Conservation (phyloP, 2,329 filamentous ascomycete genomes). For the Pezicula rhizophila region DNA sequence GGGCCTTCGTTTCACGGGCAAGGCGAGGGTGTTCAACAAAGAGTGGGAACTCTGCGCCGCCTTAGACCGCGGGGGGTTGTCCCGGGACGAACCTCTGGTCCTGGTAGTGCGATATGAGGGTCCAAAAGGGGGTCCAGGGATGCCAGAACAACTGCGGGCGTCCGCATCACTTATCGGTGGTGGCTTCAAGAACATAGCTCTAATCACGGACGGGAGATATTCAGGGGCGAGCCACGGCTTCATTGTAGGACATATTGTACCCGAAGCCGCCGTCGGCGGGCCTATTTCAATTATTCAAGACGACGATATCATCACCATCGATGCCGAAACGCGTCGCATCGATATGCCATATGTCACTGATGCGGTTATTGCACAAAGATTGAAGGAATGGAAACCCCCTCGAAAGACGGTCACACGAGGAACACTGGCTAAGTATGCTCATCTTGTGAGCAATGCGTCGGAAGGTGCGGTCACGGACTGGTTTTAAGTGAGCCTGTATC, state of each 20-base stretch:
- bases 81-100: conserved; percentile 70
- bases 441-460: conserved; percentile 48
- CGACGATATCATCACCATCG: conserved; percentile 54
- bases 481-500: too few relatives aligned
- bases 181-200: conserved; percentile 61
- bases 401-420: conserved; percentile 51
- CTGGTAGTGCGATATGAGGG: conserved; percentile 72
- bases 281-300: conserved; percentile 52
- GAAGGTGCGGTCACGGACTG: conserved; percentile 51
- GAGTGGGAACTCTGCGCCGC: conserved; percentile 65
- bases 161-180: conserved; percentile 68
- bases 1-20: conserved; percentile 60
- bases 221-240: conserved; percentile 54
- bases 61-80: conserved; percentile 61
- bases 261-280: conserved; percentile 54
- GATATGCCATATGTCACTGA: conserved; percentile 45
- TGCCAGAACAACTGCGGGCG: conserved; percentile 71
- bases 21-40: conserved; percentile 64
- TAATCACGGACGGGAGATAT: conserved; percentile 66
- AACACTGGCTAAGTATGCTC: conserved; percentile 52
- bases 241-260: conserved; percentile 56
- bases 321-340: conserved; percentile 48
- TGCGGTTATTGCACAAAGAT: conserved; percentile 42
- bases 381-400: conserved; percentile 45
- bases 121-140: conserved; percentile 67